phyloP scores from a whole-genome alignment of 2,329 filamentous ascomycete species.

The Monilinia aucupariae region DNA sequence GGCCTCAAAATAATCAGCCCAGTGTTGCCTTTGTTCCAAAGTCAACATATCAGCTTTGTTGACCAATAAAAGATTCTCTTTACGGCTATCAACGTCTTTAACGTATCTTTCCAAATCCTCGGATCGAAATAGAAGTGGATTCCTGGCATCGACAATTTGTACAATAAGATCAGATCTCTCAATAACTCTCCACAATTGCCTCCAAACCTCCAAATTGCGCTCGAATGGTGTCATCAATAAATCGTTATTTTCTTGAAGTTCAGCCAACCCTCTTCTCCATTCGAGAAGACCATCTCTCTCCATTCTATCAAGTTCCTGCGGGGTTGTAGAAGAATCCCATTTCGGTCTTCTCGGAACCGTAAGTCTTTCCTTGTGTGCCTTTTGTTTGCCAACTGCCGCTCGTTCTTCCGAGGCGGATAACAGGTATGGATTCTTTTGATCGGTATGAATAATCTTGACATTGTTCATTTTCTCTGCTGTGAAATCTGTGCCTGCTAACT shows the following conservation, averaged over 20 bases:
- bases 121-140: slow-evolving; percentile 87
- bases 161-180: slow-evolving; percentile 93
- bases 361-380: slow-evolving; percentile 68
- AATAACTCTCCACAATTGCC: slow-evolving; percentile 96
- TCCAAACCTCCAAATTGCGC: slow-evolving; percentile 94
- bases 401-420: slow-evolving; percentile 81
- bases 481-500: slow-evolving; percentile 97
- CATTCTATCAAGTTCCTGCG: slow-evolving; percentile 68
- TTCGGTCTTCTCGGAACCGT: slow-evolving; percentile 85
- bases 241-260: slow-evolving; percentile 90
- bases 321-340: slow-evolving; percentile 83
- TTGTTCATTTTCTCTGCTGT: slow-evolving; percentile 99
- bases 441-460: slow-evolving; percentile 95
- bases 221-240: slow-evolving; percentile 97
- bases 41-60: slow-evolving; percentile 99
- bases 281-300: slow-evolving; percentile 78
- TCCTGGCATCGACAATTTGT: slow-evolving; percentile 96
- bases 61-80: slow-evolving; percentile 86
- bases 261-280: slow-evolving; percentile 86
- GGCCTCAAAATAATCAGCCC: slow-evolving; percentile 81
- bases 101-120: slow-evolving; percentile 93
- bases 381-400: slow-evolving; percentile 72
- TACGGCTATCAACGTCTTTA: slow-evolving; percentile 81
- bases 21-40: slow-evolving; percentile 68
- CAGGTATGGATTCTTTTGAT: slow-evolving; percentile 93